phyloP scores from a whole-genome alignment of 148 eudicot species.

The Cornus kousa region DNA sequence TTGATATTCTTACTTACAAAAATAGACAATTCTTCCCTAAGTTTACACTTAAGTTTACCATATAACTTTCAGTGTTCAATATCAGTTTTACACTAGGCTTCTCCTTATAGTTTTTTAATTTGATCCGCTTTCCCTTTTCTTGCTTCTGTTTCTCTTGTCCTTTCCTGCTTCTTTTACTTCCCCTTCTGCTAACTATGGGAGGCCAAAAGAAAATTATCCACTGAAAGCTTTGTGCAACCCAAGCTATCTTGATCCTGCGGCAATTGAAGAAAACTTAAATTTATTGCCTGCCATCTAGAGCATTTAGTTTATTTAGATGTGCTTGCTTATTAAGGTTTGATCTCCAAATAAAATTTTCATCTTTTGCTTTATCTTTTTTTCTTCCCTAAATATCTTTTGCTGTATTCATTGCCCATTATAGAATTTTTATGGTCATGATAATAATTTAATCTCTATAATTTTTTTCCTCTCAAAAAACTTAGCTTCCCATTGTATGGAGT shows the following conservation, averaged over 20 bases:
- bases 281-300: not conserved
- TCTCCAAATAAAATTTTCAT: not conserved
- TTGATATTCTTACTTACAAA: no score
- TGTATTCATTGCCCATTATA: not conserved
- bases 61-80: no score
- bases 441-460: not conserved
- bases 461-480: not conserved
- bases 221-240: not conserved
- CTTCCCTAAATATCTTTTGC: not conserved
- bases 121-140: no score
- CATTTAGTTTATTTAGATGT: not conserved
- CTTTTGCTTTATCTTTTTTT: no score
- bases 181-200: not conserved
- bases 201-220: not conserved
- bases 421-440: conserved; percentile 7
- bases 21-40: no score
- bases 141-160: no score
- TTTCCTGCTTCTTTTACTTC: not conserved
- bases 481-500: not conserved
- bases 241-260: not conserved
- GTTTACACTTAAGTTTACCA: no score
- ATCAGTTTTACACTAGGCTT: no score
- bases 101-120: no score
- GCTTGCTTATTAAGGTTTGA: not conserved
- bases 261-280: not conserved